These are phyloP conservation scores for Adansonia grandidieri DNA, from an alignment of 441 rosid species.

Conservation along the genomic window DNA sequence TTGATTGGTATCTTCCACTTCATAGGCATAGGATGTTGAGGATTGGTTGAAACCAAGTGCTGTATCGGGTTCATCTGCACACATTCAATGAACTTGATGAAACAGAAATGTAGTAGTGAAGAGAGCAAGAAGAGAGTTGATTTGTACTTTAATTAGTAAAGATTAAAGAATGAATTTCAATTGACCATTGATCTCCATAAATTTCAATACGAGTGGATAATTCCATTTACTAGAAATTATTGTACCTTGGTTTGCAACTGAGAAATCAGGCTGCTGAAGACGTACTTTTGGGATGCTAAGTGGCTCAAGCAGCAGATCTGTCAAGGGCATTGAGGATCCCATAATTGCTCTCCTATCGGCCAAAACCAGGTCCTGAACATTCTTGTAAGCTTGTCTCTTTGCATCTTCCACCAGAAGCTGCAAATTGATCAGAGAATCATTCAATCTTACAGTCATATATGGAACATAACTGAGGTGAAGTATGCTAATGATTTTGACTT, in stretches of 20 bases:
- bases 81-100: not conserved
- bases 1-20: conserved; percentile 11
- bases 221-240: not conserved
- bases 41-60: conserved; percentile 27
- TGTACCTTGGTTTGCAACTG: conserved; percentile 42
- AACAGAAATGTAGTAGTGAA: no score
- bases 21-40: conserved; percentile 34
- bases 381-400: conserved; percentile 55
- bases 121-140: not conserved
- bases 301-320: conserved; percentile 35
- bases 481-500: no score
- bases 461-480: not conserved
- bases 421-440: conserved; percentile 21
- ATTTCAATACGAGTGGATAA: not conserved
- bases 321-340: conserved; percentile 36
- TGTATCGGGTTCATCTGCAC: conserved; percentile 34
- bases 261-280: conserved; percentile 38
- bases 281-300: not conserved
- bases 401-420: conserved; percentile 48
- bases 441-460: not conserved
- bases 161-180: not conserved
- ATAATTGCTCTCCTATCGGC: conserved; percentile 27
- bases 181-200: not conserved
- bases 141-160: not conserved
- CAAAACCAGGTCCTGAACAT: conserved; percentile 26